Conservation (phyloP, 139 green algal species). For the Chlamydomonas schloesseri region DNA sequence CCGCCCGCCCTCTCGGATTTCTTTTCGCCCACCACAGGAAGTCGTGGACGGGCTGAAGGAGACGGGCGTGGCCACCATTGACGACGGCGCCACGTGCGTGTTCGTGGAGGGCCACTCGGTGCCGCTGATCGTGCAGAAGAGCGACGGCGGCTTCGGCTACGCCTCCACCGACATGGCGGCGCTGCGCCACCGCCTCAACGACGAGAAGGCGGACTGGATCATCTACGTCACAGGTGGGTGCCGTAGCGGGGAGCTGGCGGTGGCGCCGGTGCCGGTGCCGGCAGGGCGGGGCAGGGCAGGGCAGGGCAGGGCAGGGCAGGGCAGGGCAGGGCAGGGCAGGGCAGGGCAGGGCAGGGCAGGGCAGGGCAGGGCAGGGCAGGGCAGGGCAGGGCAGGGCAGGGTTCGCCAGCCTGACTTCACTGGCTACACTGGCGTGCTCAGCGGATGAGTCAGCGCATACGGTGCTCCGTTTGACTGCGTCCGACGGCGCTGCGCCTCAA, state of each 20-base stretch:
- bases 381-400: no score
- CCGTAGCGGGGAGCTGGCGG: not conserved
- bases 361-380: no score
- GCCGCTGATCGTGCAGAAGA: slow-evolving; percentile 97
- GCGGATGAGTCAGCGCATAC: no score
- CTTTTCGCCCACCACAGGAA: not conserved
- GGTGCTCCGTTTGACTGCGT: no score
- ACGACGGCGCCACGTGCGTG: slow-evolving; percentile 89
- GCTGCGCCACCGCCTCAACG: slow-evolving; percentile 84
- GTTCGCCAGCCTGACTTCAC: no score
- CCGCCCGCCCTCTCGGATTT: no score
- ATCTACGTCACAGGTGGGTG: slow-evolving; percentile 93
- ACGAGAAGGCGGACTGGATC: slow-evolving; percentile 97
- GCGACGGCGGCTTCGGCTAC: slow-evolving; percentile 96
- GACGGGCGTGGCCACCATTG: slow-evolving; percentile 79
- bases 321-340: no score
- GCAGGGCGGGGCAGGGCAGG: not conserved
- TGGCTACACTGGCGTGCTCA: no score
- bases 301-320: no score
- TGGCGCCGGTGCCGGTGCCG: not conserved
- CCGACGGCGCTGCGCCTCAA: no score
- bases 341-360: no score
- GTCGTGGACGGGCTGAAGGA: slow-evolving; percentile 85
- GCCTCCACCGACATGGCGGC: slow-evolving; percentile 95
- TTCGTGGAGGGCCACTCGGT: slow-evolving; percentile 78